Conservation (phyloP, 768 basidiomycete genomes). For the Phlebiopsis gigantea region DNA sequence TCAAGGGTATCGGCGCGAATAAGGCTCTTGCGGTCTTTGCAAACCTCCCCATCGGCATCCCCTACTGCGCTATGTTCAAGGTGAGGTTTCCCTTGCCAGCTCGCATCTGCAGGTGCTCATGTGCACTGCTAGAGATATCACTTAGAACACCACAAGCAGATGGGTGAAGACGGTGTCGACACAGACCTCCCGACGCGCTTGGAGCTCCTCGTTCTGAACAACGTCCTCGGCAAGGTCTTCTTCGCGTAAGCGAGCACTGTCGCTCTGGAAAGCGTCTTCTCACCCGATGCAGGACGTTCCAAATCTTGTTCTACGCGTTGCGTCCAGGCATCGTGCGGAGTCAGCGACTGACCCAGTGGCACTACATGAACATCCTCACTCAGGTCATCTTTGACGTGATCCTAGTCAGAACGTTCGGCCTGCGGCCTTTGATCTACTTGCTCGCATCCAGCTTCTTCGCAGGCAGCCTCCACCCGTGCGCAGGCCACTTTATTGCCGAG, state of each 20-base stretch:
- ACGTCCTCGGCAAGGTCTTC: conserved; percentile 96
- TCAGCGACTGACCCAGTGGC: conserved; percentile 81
- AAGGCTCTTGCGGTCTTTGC: conserved; percentile 86
- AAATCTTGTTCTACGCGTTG: conserved; percentile 96
- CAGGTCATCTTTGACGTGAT: conserved; percentile 72
- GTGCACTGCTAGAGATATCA: conserved; percentile 65
- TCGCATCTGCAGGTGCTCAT: not conserved
- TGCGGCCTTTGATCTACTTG: conserved; percentile 68
- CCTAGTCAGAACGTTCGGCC: conserved; percentile 46
- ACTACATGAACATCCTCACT: conserved; percentile 65
- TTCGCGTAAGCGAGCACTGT: conserved; percentile 66
- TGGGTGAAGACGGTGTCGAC: conserved; percentile 95
- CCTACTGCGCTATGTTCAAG: conserved; percentile 96
- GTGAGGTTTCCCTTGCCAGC: conserved; percentile 29
- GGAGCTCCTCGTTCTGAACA: conserved; percentile 84
- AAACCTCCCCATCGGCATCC: conserved; percentile 91
- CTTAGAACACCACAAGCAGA: conserved; percentile 92
- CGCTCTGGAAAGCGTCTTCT: not conserved
- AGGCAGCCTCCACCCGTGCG: conserved; percentile 91
- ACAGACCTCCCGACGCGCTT: conserved; percentile 88
- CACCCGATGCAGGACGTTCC: conserved; percentile 70
- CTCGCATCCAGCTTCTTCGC: conserved; percentile 92
- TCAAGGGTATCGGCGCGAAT: conserved; percentile 76
- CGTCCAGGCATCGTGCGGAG: conserved; percentile 89
- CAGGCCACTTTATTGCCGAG: conserved; percentile 97